phyloP scores from a whole-genome alignment of 345 rosid species.

The Gossypium herbaceum region DNA sequence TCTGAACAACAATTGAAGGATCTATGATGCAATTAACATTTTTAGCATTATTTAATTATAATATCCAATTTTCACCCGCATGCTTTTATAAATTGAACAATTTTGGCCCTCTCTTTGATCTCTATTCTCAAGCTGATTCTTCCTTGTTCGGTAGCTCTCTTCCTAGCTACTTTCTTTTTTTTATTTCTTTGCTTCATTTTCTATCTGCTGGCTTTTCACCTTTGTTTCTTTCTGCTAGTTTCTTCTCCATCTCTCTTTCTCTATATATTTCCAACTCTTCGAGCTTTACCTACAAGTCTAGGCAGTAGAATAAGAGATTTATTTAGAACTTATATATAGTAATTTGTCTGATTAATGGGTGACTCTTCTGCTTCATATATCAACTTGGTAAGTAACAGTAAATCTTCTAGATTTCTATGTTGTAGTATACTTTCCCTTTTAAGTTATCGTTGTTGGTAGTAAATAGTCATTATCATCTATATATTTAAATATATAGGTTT shows the following conservation, averaged over 20 bases:
- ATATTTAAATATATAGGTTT: neutral
- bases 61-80: neutral
- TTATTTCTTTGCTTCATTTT: too few species aligned
- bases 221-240: neutral
- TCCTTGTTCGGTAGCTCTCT: neutral
- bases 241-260: slow-evolving; percentile 1
- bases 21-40: neutral
- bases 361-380: slow-evolving; percentile 64
- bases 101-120: slow-evolving; percentile 11
- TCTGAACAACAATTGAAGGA: neutral
- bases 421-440: neutral
- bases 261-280: neutral
- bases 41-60: neutral
- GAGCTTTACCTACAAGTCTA: neutral
- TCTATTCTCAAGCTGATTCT: slow-evolving; percentile 15
- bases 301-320: neutral
- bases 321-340: neutral
- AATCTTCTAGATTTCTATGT: neutral
- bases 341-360: slow-evolving; percentile 6
- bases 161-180: neutral
- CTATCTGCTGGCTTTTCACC: neutral
- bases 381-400: slow-evolving; percentile 39
- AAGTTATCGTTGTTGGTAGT: too few species aligned
- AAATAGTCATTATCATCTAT: neutral
- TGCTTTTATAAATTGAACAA: slow-evolving; percentile 4